Evolutionary conservation across 2,329 filamentous ascomycete species (phyloP).

Genomic region (Aspergillus piperis): DNA sequence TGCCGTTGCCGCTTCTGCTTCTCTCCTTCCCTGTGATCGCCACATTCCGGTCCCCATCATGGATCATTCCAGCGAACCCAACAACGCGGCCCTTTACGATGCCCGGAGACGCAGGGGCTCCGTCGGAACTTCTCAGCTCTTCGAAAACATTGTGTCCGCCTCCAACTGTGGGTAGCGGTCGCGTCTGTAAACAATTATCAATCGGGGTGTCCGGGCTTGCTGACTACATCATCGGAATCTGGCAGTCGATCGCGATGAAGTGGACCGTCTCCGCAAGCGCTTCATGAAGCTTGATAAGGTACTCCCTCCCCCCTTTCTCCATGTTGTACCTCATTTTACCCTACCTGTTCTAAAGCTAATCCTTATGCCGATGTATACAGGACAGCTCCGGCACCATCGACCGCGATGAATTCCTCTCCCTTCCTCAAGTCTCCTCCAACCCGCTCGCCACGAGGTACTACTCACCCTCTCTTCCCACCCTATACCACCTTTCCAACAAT

Average conservation of each 20-base stretch:
- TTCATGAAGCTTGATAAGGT: conserved; percentile 99
- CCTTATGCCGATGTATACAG: conserved; percentile 49
- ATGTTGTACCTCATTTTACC: neutral
- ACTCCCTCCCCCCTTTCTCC: conserved; percentile 3
- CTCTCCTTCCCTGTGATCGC: neutral
- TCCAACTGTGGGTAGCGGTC: conserved; percentile 75
- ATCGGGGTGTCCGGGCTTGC: neutral
- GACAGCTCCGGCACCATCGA: conserved; percentile 98
- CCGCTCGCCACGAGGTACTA: conserved; percentile 89
- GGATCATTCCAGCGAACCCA: conserved; percentile 40
- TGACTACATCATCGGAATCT: neutral
- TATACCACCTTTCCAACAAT: neutral
- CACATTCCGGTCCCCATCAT: conserved; percentile 23
- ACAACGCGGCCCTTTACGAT: conserved; percentile 48
- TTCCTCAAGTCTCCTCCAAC: conserved; percentile 97
- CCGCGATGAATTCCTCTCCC: conserved; percentile 94
- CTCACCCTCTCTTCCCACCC: neutral
- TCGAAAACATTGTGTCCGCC: conserved; percentile 94
- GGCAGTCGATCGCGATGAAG: conserved; percentile 92
- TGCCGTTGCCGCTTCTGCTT: neutral
- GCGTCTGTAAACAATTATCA: neutral
- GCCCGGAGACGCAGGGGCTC: conserved; percentile 46
- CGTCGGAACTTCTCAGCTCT: conserved; percentile 63
- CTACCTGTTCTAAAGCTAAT: neutral
- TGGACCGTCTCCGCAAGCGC: conserved; percentile 90